phyloP scores from a whole-genome alignment of 225 moss, liverwort and hornwort species.

The Physcomitrium patens region DNA sequence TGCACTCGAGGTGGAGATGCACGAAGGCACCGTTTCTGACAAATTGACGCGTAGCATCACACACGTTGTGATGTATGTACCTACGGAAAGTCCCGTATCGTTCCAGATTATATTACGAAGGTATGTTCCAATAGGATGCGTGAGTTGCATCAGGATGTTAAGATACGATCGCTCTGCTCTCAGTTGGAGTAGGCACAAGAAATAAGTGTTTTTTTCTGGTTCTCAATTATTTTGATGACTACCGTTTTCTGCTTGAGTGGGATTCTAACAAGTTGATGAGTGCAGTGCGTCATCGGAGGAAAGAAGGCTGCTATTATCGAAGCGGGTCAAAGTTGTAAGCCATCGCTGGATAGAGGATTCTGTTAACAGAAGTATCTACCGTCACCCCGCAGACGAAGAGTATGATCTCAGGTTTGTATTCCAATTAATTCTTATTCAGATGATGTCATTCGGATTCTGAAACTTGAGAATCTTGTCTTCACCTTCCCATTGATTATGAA shows the following conservation, averaged over 20 bases:
- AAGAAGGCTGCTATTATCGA: constrained; percentile 53
- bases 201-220: not conserved
- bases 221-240: not conserved
- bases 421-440: constrained; percentile 3
- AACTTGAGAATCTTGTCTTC: not conserved
- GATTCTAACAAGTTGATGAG: constrained; percentile 16
- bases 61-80: constrained; percentile 77
- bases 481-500: constrained; percentile 3
- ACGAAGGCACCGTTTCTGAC: constrained; percentile 62
- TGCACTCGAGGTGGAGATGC: constrained; percentile 86
- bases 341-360: constrained; percentile 88
- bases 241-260: constrained; percentile 1
- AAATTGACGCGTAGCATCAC: constrained; percentile 63
- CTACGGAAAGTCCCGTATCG: constrained; percentile 51
- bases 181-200: not conserved
- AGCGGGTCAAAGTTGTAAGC: constrained; percentile 67
- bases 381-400: constrained; percentile 43
- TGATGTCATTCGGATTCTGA: not conserved
- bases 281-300: constrained; percentile 62
- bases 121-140: constrained; percentile 29
- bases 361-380: constrained; percentile 43
- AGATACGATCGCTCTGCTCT: not conserved
- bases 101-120: constrained; percentile 73
- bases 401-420: constrained; percentile 77
- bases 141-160: not conserved